Evolutionary conservation across 1,284 basidiomycete species (phyloP), one percentile per base, ranked within the genome.

Genomic region (Fomes fomentarius): DNA sequence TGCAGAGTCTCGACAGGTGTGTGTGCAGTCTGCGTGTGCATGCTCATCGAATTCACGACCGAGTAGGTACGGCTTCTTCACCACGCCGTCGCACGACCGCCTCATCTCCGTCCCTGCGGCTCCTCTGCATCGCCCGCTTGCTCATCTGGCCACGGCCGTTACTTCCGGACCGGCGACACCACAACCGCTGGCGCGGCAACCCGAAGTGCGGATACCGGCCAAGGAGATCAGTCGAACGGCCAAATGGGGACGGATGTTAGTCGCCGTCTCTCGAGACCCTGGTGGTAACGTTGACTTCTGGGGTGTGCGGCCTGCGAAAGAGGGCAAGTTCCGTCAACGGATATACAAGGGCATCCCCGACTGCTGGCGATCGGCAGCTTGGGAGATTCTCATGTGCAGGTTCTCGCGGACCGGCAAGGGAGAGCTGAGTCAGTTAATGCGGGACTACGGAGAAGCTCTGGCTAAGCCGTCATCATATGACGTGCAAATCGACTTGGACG

Each of bases 401-500:
- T 81, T 74, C 66, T 74, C 83, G 43, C 73, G 71, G 34, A 74
- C 75, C 31, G 76, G 77, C n/a, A 71, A 72, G 52, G 63, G 69
- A 33, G 77, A 79, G 54, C 68, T 80, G 43, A 66, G 71, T 54
- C 66, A 63, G 50, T 73, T 84, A 19, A 78, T 71, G 33, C 66
- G 69, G 19, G 80, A 87, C 50, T 95, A 94, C 70, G 71, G 72
- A 24, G 80, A 84, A 38, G 79, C 79, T 9, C 71, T 94, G 56
- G 91, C 94, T 43, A 83, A 82, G 58, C 89, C 94, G 11, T 95
- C 92, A 42, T 81, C 78, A 7, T 95, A 94, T 70, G 97, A 99
- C 68, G 88, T 98, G 22, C 97, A 99, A 76, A 99, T 99, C 65
- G 97, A 99, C 74, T 78, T 99, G 62, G 97, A 99, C 67, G 96